Conservation (phyloP, 2,329 filamentous ascomycete species). For the Beauveria caledonica region DNA sequence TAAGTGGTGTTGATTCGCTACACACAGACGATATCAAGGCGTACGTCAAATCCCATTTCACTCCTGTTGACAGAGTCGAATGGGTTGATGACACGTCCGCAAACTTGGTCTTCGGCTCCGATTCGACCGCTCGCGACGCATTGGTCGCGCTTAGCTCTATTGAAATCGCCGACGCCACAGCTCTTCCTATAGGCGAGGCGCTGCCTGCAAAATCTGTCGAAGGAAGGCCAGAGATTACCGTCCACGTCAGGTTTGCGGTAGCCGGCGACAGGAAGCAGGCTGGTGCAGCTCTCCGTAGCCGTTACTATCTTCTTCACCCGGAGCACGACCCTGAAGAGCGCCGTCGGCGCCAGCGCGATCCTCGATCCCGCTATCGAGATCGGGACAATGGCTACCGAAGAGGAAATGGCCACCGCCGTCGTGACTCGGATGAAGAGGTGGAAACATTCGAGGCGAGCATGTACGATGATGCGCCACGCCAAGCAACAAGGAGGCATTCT, state of each 20-base stretch:
- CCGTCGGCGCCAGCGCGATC: conserved; percentile 47
- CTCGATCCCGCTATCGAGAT: conserved; percentile 56
- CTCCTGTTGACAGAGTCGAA: conserved; percentile 58
- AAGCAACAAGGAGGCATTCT: conserved; percentile 20
- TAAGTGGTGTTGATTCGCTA: conserved; percentile 75
- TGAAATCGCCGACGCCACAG: conserved; percentile 44
- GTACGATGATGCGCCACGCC: conserved; percentile 61
- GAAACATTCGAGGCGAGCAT: conserved; percentile 64
- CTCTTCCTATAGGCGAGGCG: conserved; percentile 52
- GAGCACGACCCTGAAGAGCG: conserved; percentile 77
- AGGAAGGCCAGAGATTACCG: conserved; percentile 56
- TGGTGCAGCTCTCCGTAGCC: conserved; percentile 71
- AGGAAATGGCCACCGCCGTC: conserved; percentile 34
- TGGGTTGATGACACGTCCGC: conserved; percentile 94
- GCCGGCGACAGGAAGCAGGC: conserved; percentile 69
- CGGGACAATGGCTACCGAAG: conserved; percentile 33
- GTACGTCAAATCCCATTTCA: conserved; percentile 63
- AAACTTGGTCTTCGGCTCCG: conserved; percentile 68
- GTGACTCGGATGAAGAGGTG: conserved; percentile 41
- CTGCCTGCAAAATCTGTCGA: conserved; percentile 62
- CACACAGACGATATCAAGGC: conserved; percentile 71
- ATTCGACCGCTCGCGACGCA: conserved; percentile 44
- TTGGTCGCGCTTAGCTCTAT: conserved; percentile 44
- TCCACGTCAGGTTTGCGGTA: conserved; percentile 67
- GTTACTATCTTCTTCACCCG: conserved; percentile 88